Evolutionary conservation across 2,329 filamentous ascomycete genomes (phyloP), one percentile per base, ranked within the genome.

Genomic region (Metarhizium humberi): DNA sequence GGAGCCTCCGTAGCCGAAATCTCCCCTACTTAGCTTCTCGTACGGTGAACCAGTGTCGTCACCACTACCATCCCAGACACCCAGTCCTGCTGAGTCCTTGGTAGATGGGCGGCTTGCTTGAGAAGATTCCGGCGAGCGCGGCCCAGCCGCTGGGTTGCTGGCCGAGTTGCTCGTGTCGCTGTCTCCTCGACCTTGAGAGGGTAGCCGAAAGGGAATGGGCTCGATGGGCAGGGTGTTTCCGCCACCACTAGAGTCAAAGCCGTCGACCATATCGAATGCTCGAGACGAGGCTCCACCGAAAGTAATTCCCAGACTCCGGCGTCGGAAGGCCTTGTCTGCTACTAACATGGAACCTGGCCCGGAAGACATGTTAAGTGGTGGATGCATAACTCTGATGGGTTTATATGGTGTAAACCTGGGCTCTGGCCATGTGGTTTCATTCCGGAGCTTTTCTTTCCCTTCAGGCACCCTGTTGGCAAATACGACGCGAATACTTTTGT

Each of bases 381-480:
- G 71, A 45, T 75, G 71, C 76, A 80, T 80, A 36, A 77, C 73
- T 6, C 79, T 73, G 42, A 77, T 71, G 3, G 88, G 82, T 67
- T 92, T 96, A 73, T 96, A 97, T 1, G 85, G 78, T 55, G 85
- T 89, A 67, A 90, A 99, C 20, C 85, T 82, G 20, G 94, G 94
- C 62, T 96, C 91, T 0, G 92, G 92, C 57, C 88, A 79, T 42
- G 94, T 91, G 5, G 92, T 86, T 68, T 99, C 94, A 64, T 95
- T 96, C 36, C 86, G 81, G 43, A 99, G 78, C 66, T 87, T 92
- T 71, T 97, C 92, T 67, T 96, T 96, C 45, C 90, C 92, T 63
- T 97, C 94, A 0, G 94, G 92, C 0, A 96, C 92, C 30, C 94
- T 84, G 67, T 97, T 97, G 54, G 94, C 94, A 68, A 99, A 99